These are phyloP conservation scores for Entelexis sorbosivorans DNA, from an alignment of 1,139 yeast species.

Conservation along the genomic window DNA sequence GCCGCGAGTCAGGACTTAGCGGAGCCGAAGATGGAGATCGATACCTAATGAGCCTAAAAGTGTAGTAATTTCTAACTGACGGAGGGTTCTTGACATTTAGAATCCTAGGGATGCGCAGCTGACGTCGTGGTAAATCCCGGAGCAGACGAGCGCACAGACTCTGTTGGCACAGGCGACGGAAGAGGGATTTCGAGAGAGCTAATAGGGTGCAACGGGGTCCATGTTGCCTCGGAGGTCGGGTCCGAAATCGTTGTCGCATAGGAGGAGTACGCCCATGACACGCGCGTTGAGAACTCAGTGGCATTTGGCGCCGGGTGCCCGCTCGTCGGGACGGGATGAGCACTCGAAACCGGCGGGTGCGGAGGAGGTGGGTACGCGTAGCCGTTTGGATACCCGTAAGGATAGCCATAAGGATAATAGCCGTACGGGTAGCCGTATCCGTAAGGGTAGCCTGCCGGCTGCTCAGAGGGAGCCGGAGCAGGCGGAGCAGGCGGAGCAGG, in stretches of 20 bases:
- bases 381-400: neutral
- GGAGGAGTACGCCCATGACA: neutral
- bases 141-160: neutral
- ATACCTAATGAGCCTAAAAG: neutral
- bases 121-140: neutral
- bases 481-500: neutral
- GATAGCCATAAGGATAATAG: neutral
- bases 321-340: neutral
- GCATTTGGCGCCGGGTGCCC: neutral
- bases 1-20: too few species aligned
- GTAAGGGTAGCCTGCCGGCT: neutral
- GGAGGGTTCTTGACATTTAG: too few species aligned
- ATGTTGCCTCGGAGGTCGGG: neutral
- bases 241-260: neutral
- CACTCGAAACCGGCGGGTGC: neutral
- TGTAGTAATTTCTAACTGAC: too few species aligned
- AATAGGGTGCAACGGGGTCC: neutral
- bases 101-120: neutral
- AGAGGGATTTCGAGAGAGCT: neutral
- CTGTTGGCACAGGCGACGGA: neutral
- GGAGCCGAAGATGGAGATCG: slow-evolving; percentile 1
- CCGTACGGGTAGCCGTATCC: neutral
- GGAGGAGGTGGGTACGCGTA: neutral
- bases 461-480: neutral
- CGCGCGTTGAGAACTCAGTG: neutral